phyloP scores from a whole-genome alignment of 768 basidiomycete species.

The Hericium rajendrae region DNA sequence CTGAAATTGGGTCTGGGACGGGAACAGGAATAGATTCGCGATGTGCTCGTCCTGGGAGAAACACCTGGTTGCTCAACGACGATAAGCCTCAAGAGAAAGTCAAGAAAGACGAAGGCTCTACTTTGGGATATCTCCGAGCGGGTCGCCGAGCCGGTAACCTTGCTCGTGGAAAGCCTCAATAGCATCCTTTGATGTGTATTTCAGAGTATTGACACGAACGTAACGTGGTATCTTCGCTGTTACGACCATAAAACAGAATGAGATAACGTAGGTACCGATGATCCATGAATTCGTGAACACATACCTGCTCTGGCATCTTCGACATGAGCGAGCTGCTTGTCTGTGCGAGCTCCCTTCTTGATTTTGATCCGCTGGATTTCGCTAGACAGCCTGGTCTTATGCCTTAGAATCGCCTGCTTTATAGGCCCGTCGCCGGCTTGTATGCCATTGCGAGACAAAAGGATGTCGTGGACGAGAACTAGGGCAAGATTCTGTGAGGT shows the following conservation, averaged over 20 bases:
- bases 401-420: conserved; percentile 78
- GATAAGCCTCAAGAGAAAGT: background rate
- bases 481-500: conserved; percentile 69
- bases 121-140: conserved; percentile 24
- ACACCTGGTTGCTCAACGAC: conserved; percentile 29
- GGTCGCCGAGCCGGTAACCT: conserved; percentile 46
- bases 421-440: conserved; percentile 86
- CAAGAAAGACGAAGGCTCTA: conserved; percentile 34
- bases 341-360: conserved; percentile 56
- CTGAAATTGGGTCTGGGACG: conserved; percentile 56
- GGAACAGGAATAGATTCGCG: conserved; percentile 70
- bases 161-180: conserved; percentile 41
- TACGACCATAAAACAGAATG: background rate
- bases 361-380: conserved; percentile 83
- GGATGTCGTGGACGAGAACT: conserved; percentile 84
- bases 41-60: conserved; percentile 77
- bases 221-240: conserved; percentile 73
- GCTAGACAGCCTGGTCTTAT: conserved; percentile 81
- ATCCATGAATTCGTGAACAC: conserved; percentile 7
- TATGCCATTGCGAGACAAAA: conserved; percentile 67
- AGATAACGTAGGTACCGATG: background rate
- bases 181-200: conserved; percentile 61
- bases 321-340: conserved; percentile 51
- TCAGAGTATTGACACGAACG: conserved; percentile 69
- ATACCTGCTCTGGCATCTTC: conserved; percentile 58